Conservation (phyloP, 1,139 yeast genomes). For the Zygoascus meyerae region DNA sequence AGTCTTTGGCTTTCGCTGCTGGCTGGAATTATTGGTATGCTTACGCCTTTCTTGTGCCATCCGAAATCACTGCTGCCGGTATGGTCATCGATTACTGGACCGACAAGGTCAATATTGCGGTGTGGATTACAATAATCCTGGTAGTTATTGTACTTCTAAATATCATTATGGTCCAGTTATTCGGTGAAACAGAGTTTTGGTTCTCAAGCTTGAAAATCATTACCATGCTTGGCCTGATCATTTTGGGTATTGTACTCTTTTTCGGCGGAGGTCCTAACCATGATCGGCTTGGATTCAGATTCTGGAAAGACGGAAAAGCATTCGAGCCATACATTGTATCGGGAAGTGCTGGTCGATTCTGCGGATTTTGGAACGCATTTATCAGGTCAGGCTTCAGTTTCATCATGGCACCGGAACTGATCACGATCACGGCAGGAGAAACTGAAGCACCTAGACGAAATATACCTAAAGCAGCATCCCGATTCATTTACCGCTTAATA, state of each 20-base stretch:
- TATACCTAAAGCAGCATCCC: slow-evolving; percentile 56
- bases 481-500: slow-evolving; percentile 56
- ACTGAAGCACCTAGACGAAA: slow-evolving; percentile 60
- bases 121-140: slow-evolving; percentile 71
- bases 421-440: slow-evolving; percentile 73
- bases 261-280: slow-evolving; percentile 69
- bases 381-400: slow-evolving; percentile 55
- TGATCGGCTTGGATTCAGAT: slow-evolving; percentile 60
- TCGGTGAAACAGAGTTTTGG: slow-evolving; percentile 68
- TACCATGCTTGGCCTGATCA: slow-evolving; percentile 66
- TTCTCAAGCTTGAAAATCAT: slow-evolving; percentile 61
- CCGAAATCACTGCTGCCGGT: slow-evolving; percentile 71
- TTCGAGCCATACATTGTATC: slow-evolving; percentile 40
- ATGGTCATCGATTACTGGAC: slow-evolving; percentile 77
- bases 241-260: slow-evolving; percentile 62
- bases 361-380: slow-evolving; percentile 59
- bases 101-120: slow-evolving; percentile 60
- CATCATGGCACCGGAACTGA: slow-evolving; percentile 59
- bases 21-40: slow-evolving; percentile 88
- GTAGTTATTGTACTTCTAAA: slow-evolving; percentile 47
- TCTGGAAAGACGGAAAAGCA: slow-evolving; percentile 70
- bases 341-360: slow-evolving; percentile 49
- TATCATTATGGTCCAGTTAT: slow-evolving; percentile 56
- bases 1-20: slow-evolving; percentile 63
- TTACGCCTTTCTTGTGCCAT: slow-evolving; percentile 62